Conservation (phyloP, 2,329 filamentous ascomycete genomes). For the Xylaria sp. region DNA sequence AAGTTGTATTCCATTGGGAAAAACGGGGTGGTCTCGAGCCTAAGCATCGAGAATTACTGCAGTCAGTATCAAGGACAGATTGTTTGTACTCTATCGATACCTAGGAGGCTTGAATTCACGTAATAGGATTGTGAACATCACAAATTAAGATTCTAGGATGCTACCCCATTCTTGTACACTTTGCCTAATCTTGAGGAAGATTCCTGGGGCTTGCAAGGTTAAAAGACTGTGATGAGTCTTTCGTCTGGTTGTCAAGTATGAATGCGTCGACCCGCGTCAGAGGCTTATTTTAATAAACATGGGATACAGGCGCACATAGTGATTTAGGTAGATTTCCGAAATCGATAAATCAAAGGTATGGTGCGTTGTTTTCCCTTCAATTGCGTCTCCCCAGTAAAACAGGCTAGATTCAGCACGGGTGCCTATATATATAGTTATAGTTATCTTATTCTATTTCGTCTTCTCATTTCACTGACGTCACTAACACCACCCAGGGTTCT, state of each 20-base stretch:
- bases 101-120: constrained; percentile 3
- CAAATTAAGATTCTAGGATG: neutral
- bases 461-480: constrained; percentile 9
- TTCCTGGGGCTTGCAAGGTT: neutral
- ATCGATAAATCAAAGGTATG: too few relatives aligned
- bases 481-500: too few relatives aligned
- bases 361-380: too few relatives aligned
- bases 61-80: constrained; percentile 25
- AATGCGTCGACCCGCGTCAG: constrained; percentile 5
- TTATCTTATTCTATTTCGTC: neutral
- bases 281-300: neutral
- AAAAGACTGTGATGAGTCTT: neutral
- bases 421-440: neutral
- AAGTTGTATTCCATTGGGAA: constrained; percentile 6
- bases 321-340: too few relatives aligned
- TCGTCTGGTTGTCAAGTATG: neutral
- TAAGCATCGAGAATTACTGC: neutral
- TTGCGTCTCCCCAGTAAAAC: too few relatives aligned
- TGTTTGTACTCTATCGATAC: constrained; percentile 34
- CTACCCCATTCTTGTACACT: neutral
- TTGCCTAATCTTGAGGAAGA: neutral
- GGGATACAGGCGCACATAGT: too few relatives aligned
- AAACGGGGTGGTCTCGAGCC: neutral
- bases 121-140: constrained; percentile 19
- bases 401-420: neutral